A percentile compares a stretch with the other conserved stretches of the same genome.
Conservation (phyloP, 2,329 filamentous ascomycete species). For the Ascochyta rabiei region DNA sequence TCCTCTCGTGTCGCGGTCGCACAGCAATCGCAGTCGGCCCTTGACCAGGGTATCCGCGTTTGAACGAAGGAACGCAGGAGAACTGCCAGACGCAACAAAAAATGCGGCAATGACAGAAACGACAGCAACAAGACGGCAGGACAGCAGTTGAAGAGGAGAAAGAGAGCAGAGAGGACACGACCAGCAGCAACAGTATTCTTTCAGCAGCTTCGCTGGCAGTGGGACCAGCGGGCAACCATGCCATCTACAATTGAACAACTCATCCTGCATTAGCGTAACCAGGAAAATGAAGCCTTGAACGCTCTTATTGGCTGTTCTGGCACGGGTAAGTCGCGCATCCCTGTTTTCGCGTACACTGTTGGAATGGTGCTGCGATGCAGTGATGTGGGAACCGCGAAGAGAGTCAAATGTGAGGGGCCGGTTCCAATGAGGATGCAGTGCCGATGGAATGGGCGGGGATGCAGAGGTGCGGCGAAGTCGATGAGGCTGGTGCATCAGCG, state of each 20-base stretch:
- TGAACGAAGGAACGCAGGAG: slow-evolving; percentile 2
- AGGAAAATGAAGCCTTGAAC: slow-evolving; percentile 27
- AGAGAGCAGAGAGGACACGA: slow-evolving; percentile 11
- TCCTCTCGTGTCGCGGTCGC: slow-evolving; percentile 14
- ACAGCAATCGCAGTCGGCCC: slow-evolving; percentile 10
- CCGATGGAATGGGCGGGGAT: neutral
- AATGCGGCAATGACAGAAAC: neutral
- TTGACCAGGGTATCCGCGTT: slow-evolving; percentile 7
- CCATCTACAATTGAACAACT: slow-evolving; percentile 45
- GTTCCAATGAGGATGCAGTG: neutral
- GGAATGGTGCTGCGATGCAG: slow-evolving; percentile 7
- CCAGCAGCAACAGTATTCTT: slow-evolving; percentile 33
- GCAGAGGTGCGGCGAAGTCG: neutral
- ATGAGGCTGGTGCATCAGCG: slow-evolving; percentile 12
- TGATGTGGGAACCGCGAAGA: neutral
- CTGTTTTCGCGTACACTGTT: slow-evolving; percentile 13
- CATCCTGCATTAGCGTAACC: slow-evolving; percentile 48
- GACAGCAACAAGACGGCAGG: slow-evolving; percentile 10
- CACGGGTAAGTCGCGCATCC: slow-evolving; percentile 12
- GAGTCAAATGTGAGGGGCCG: neutral
- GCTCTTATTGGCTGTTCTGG: slow-evolving; percentile 29
- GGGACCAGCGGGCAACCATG: slow-evolving; percentile 33
- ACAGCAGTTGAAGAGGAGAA: slow-evolving; percentile 13
- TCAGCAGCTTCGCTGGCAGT: slow-evolving; percentile 31
- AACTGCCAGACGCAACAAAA: neutral